phyloP scores from a whole-genome alignment of 2,329 filamentous ascomycete genomes.

The Hypoxylon sp. region DNA sequence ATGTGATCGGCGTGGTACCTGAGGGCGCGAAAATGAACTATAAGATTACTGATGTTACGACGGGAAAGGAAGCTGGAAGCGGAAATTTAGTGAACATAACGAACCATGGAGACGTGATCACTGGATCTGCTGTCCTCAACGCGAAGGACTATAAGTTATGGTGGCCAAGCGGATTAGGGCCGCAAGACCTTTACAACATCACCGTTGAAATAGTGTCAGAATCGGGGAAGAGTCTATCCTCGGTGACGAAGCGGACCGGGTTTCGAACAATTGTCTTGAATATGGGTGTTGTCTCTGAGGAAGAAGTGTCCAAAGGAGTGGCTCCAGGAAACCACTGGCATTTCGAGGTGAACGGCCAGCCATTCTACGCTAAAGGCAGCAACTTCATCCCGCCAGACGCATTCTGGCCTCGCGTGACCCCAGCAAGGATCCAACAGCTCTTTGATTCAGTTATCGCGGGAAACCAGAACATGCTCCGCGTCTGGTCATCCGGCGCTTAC shows the following conservation, averaged over 20 bases:
- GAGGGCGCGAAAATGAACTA: conserved; percentile 61
- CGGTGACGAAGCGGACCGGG: conserved; percentile 68
- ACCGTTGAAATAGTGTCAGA: conserved; percentile 60
- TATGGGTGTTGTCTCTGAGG: conserved; percentile 66
- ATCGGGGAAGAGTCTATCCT: conserved; percentile 57
- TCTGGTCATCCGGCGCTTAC: conserved; percentile 74
- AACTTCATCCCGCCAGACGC: conserved; percentile 75
- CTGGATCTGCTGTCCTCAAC: conserved; percentile 62
- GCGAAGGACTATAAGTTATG: conserved; percentile 66
- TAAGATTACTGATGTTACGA: conserved; percentile 60
- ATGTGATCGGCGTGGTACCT: conserved; percentile 65
- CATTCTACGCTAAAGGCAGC: conserved; percentile 75
- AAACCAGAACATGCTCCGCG: conserved; percentile 75
- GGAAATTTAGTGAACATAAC: conserved; percentile 34
- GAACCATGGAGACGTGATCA: conserved; percentile 60
- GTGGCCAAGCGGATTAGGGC: conserved; percentile 72
- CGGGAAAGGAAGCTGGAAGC: conserved; percentile 56
- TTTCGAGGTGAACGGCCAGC: conserved; percentile 75
- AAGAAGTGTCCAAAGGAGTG: conserved; percentile 67
- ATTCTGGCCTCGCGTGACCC: conserved; percentile 73
- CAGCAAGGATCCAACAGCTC: conserved; percentile 64
- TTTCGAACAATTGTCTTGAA: conserved; percentile 75
- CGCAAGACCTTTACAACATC: conserved; percentile 71
- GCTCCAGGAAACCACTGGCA: conserved; percentile 66
- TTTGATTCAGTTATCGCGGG: conserved; percentile 69